phyloP scores from a whole-genome alignment of 768 basidiomycete genomes.

The Boletus rubroflammeus region DNA sequence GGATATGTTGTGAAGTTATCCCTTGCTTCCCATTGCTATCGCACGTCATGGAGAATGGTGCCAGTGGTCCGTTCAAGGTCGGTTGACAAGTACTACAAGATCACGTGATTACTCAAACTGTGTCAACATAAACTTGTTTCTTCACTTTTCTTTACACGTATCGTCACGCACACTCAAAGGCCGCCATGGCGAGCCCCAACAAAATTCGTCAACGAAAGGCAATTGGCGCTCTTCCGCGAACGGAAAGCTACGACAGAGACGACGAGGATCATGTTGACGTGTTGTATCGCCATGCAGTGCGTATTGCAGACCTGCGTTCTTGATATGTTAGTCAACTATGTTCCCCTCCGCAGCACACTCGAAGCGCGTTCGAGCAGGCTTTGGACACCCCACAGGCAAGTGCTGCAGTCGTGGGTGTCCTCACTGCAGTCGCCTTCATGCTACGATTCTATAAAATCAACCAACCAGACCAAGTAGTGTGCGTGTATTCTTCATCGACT shows the following conservation, averaged over 20 bases:
- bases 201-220: conserved; percentile 31
- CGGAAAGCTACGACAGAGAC: conserved; percentile 33
- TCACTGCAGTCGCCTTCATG: conserved; percentile 77
- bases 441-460: conserved; percentile 93
- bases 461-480: conserved; percentile 94
- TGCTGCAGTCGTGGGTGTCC: conserved; percentile 52
- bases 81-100: background rate
- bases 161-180: conserved; percentile 3
- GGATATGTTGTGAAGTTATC: background rate
- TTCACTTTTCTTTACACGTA: conserved; percentile 1
- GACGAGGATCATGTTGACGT: conserved; percentile 53
- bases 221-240: conserved; percentile 12
- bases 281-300: conserved; percentile 48
- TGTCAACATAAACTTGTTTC: background rate
- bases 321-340: conserved; percentile 12
- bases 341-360: conserved; percentile 43
- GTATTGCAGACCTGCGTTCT: conserved; percentile 14
- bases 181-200: conserved; percentile 31
- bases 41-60: background rate
- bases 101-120: conserved; percentile 24
- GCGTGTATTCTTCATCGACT: conserved; percentile 32
- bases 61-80: no score
- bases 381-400: conserved; percentile 65
- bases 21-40: background rate
- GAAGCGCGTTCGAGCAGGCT: conserved; percentile 57